Conservation (phyloP, 2,329 filamentous ascomycete genomes). For the Colletotrichum costaricense region DNA sequence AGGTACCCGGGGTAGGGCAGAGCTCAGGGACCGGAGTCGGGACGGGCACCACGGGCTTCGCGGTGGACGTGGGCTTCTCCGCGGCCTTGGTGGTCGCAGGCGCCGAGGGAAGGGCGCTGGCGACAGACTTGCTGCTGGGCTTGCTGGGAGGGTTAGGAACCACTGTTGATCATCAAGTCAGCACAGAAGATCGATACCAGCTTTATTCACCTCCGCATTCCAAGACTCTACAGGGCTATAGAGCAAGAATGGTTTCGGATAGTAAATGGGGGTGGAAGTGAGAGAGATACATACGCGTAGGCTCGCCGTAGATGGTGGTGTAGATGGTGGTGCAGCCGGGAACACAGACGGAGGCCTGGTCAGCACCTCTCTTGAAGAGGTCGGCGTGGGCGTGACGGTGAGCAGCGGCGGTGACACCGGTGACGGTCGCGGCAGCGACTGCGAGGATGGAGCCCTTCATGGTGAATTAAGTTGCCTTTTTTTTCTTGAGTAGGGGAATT, state of each 20-base stretch:
- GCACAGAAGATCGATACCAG: background rate
- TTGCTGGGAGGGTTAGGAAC: constrained; percentile 50
- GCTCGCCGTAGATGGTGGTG: constrained; percentile 75
- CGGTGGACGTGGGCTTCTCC: constrained; percentile 48
- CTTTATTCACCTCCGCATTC: background rate
- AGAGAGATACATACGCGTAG: constrained; percentile 65
- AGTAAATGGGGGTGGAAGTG: too few relatives aligned
- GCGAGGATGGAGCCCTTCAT: constrained; percentile 82
- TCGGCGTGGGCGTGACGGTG: constrained; percentile 73
- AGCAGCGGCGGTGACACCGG: constrained; percentile 64
- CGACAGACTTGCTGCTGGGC: constrained; percentile 39
- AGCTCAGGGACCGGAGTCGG: constrained; percentile 64
- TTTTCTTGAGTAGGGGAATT: constrained; percentile 35
- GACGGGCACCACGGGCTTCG: constrained; percentile 57
- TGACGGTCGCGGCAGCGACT: constrained; percentile 71
- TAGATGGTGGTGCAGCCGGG: constrained; percentile 79
- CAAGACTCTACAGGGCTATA: background rate
- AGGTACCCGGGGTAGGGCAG: constrained; percentile 75
- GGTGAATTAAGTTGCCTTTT: constrained; percentile 53
- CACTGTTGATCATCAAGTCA: constrained; percentile 42
- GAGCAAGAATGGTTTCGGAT: background rate
- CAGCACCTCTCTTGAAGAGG: constrained; percentile 64
- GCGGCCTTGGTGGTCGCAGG: constrained; percentile 40
- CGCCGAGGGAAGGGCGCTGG: constrained; percentile 40
- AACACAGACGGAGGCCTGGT: constrained; percentile 62